A percentile compares a stretch with the other conserved stretches of the same genome.
Conservation (phyloP, 805 yeast species). For the Dipodascus albidus region DNA sequence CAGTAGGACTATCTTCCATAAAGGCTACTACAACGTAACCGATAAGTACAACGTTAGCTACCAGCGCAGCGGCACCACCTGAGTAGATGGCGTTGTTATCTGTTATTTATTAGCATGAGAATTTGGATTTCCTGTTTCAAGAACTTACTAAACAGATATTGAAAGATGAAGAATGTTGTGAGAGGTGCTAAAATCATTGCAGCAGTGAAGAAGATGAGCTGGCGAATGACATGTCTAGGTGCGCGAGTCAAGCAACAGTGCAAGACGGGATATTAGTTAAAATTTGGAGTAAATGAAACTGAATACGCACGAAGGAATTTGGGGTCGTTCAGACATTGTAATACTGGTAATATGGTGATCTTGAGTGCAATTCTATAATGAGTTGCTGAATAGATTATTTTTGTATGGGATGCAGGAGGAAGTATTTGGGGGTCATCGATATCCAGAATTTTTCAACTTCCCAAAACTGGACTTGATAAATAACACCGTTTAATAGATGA, state of each 20-base stretch:
- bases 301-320: background rate
- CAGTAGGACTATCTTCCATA: constrained; percentile 36
- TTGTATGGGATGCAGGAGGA: too few species aligned
- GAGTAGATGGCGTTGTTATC: constrained; percentile 42
- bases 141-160: constrained; percentile 24
- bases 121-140: background rate
- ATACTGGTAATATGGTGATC: too few species aligned
- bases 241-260: background rate
- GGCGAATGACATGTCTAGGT: constrained; percentile 25
- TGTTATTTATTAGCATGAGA: constrained; percentile 1
- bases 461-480: background rate
- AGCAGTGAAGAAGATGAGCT: constrained; percentile 55
- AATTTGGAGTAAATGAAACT: background rate
- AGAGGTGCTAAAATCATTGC: constrained; percentile 61
- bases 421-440: too few species aligned
- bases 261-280: constrained; percentile 12
- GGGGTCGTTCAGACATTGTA: background rate
- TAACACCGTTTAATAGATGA: too few species aligned
- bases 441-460: background rate
- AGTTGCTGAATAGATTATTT: too few species aligned
- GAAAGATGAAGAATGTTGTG: constrained; percentile 40
- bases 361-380: too few species aligned
- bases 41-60: constrained; percentile 57
- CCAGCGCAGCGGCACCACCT: constrained; percentile 63
- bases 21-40: constrained; percentile 63